Conservation (phyloP, 2,329 filamentous ascomycete species). For the Paraconiothyrium brasiliense region DNA sequence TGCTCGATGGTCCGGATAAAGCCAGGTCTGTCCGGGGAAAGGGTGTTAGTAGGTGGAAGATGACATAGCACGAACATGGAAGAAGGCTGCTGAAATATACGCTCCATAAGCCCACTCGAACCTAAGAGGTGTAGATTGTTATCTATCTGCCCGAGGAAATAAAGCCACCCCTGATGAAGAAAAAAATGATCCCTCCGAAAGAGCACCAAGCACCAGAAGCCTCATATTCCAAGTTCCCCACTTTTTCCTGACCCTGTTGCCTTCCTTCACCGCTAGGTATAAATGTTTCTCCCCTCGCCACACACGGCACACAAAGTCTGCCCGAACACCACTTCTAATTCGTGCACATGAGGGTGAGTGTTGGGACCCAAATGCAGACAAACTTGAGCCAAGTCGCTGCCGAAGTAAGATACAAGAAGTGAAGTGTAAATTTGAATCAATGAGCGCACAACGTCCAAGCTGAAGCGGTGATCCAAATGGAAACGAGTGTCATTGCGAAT, state of each 20-base stretch:
- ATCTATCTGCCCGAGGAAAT: slow-evolving; percentile 10
- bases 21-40: too few relatives aligned
- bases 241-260: background rate
- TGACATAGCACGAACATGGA: too few relatives aligned
- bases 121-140: background rate
- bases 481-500: slow-evolving; percentile 21
- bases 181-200: background rate
- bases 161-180: background rate
- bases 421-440: slow-evolving; percentile 6
- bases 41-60: too few relatives aligned
- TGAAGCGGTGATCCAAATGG: slow-evolving; percentile 9
- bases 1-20: too few relatives aligned
- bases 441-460: background rate
- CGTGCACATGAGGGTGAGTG: background rate
- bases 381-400: background rate
- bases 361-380: background rate
- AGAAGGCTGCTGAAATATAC: background rate
- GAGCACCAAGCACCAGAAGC: slow-evolving; percentile 7
- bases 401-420: slow-evolving; percentile 20
- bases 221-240: background rate
- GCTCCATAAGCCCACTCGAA: background rate
- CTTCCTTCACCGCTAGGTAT: background rate
- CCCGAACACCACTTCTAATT: slow-evolving; percentile 7
- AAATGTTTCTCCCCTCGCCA: background rate
- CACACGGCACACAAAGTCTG: background rate